A percentile compares a stretch with the other conserved stretches of the same genome.
These are phyloP conservation scores for Murraya koenigii DNA, from an alignment of 345 rosid species.

Conservation along the genomic window DNA sequence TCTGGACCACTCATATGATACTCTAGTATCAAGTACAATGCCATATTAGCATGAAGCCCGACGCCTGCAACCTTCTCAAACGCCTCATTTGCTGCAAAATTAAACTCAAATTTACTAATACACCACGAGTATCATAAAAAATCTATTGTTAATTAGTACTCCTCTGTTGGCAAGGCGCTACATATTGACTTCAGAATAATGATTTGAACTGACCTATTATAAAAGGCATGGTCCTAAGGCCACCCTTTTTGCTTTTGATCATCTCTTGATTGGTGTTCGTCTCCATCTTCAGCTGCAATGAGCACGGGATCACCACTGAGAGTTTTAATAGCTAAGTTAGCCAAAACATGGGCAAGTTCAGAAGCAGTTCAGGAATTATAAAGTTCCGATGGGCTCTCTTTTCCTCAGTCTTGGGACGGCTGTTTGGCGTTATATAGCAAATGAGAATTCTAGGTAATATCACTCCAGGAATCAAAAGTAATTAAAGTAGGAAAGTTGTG, in stretches of 20 bases:
- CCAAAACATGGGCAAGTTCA: neutral
- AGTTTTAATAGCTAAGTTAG: neutral
- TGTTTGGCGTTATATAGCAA: neutral
- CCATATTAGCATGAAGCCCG: constrained; percentile 52
- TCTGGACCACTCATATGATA: constrained; percentile 36
- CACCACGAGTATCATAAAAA: neutral
- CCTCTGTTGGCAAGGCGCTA: too few species aligned
- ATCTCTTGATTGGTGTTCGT: neutral
- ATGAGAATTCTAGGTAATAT: neutral
- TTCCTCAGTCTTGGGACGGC: neutral
- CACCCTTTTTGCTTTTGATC: constrained; percentile 35
- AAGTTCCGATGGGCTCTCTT: neutral
- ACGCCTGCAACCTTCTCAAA: constrained; percentile 47
- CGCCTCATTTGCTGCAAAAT: constrained; percentile 52
- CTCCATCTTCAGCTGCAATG: constrained; percentile 20
- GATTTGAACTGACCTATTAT: constrained; percentile 34
- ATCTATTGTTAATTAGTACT: too few species aligned
- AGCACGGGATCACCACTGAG: neutral
- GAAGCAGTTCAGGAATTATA: neutral
- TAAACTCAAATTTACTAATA: neutral
- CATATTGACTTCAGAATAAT: too few species aligned
- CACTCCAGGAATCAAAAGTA: neutral
- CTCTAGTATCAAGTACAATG: constrained; percentile 29
- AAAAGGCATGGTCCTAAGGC: constrained; percentile 48
- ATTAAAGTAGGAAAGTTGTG: too few species aligned